These are phyloP conservation scores for Dioscorea dumetorum DNA, from an alignment of 106 monocot species.

Conservation along the genomic window DNA sequence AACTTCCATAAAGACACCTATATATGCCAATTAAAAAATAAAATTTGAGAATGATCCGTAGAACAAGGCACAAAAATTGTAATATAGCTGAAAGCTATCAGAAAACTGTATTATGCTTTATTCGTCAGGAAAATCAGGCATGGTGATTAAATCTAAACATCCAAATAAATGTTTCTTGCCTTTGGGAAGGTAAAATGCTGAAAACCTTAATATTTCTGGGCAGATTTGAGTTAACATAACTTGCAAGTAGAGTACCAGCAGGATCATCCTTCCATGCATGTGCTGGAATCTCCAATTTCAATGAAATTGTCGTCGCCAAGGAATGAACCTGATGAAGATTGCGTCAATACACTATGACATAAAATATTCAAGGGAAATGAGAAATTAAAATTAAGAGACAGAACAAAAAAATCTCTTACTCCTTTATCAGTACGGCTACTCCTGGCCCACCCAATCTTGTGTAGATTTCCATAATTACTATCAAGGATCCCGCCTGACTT, in stretches of 20 bases:
- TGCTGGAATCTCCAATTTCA: slow-evolving; percentile 96
- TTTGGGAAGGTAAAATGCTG: slow-evolving; percentile 90
- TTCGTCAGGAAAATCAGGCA: no score
- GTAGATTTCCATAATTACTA: slow-evolving; percentile 76
- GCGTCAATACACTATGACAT: background rate
- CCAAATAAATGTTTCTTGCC: slow-evolving; percentile 21
- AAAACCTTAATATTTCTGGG: slow-evolving; percentile 79
- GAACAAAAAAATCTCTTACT: slow-evolving; percentile 23
- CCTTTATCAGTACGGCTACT: slow-evolving; percentile 97
- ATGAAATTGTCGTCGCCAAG: slow-evolving; percentile 84
- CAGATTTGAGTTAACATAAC: slow-evolving; percentile 66
- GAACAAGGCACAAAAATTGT: no score
- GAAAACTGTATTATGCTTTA: no score
- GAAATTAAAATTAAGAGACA: background rate
- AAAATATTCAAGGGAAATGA: background rate
- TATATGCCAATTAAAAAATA: no score
- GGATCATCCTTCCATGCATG: slow-evolving; percentile 83
- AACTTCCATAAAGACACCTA: no score
- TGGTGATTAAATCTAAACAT: background rate
- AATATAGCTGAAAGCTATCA: no score
- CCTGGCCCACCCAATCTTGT: slow-evolving; percentile 89
- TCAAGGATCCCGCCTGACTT: slow-evolving; percentile 87
- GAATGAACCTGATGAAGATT: slow-evolving; percentile 72
- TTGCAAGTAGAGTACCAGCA: slow-evolving; percentile 61
- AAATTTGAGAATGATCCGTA: no score